Base-by-base conservation (phyloP, 2,329 filamentous ascomycete genomes). In the Botrytis fragariae region DNA sequence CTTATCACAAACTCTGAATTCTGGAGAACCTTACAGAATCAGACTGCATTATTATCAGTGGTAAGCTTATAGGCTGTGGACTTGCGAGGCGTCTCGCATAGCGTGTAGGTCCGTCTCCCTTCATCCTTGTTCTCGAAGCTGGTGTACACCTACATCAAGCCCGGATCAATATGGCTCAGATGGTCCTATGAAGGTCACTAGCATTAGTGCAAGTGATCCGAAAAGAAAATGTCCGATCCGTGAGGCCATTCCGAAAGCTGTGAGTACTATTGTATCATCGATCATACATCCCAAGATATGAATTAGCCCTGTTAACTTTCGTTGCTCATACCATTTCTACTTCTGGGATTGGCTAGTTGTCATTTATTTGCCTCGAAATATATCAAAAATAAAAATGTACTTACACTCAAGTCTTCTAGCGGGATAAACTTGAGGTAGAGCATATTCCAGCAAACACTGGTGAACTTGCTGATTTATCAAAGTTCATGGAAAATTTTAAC, bases 101-200 rank as follows among this genome's bases (percentile, higher is more conserved):
- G n/a, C 14, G 9, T 59, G 12, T 25, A 5, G 32, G n/a, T 25
- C 63, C 71, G 10, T 64, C 37, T 12, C 76, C 74, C n/a, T 82
- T 79, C 3, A 81, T 84, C 5, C 73, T 83, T 54, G 76, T 84
- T 20, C 76, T 84, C 20, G 83, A 84, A 76, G 83, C 82, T 22
- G 83, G n/a, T n/a, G n/a, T n/a, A n/a, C n/a, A n/a, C 76, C 79
- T n/a, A 32, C 32, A 32, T 35, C 37, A 5, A 71, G 63, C 9
- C 16, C 78, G 0, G 68, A 74, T 7, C 71, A 77, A 9, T 79
- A 83, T 72, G 81, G 82, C 9, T 72, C 71, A 37, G 70, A 79
- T 18, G 80, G 81, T 5, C 78, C 79, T 0, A 80, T 83, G 22
- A 78, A 54, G 22, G 72, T 72, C 1, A 42, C 75, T 9, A 80